phyloP scores from a whole-genome alignment of 2,329 filamentous ascomycete species.

The Calonectria honghensis region DNA sequence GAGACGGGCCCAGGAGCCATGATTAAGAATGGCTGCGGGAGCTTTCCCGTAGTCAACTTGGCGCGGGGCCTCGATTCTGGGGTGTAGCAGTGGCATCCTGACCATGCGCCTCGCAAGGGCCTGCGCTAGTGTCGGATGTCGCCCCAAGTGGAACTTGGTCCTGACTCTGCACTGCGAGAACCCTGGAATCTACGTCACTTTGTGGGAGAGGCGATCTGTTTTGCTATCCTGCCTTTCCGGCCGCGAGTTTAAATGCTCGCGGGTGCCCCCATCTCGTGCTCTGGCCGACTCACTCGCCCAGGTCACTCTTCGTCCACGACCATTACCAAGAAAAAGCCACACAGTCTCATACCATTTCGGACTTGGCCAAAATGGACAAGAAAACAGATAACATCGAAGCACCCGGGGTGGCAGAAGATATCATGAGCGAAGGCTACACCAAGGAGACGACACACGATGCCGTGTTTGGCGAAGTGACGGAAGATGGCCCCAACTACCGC shows the following conservation, averaged over 20 bases:
- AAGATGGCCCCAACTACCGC: constrained; percentile 30
- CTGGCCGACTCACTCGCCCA: neutral
- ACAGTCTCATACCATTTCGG: neutral
- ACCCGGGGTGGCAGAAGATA: neutral
- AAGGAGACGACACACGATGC: constrained; percentile 12
- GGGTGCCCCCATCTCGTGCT: neutral
- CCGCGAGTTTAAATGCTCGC: neutral
- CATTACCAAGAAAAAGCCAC: neutral
- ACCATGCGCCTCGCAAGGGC: neutral
- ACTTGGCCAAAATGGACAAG: neutral
- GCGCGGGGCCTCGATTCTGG: neutral
- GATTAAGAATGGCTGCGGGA: neutral
- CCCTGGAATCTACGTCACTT: constrained; percentile 7
- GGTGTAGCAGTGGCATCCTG: neutral
- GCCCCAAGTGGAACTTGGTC: neutral
- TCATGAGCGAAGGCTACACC: constrained; percentile 2
- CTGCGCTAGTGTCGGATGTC: neutral
- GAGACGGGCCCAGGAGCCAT: neutral
- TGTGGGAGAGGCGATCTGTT: neutral
- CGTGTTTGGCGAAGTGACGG: constrained; percentile 24
- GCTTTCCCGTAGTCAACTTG: neutral
- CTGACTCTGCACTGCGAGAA: neutral
- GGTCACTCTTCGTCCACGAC: no score
- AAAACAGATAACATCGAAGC: neutral
- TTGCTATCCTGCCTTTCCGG: neutral